phyloP scores from a whole-genome alignment of 148 eudicot species.

The Gaultheria prostrata region DNA sequence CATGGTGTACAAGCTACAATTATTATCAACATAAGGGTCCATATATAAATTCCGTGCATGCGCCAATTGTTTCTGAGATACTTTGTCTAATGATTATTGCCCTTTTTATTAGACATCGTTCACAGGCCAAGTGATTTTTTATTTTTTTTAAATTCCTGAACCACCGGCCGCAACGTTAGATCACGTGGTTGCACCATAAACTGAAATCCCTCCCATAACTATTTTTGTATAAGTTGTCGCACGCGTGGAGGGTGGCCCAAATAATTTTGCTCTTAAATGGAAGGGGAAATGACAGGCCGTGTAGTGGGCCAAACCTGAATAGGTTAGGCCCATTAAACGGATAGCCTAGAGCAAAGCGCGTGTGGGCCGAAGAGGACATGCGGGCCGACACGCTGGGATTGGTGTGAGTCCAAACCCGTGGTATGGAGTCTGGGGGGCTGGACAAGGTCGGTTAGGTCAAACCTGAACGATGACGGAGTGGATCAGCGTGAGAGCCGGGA shows the following conservation, averaged over 20 bases:
- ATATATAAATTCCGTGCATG: constrained; percentile 15
- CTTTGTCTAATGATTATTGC: neutral
- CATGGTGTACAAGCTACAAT: neutral
- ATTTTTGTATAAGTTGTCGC: neutral
- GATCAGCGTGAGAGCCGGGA: neutral
- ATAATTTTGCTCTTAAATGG: no score
- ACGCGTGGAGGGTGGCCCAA: neutral
- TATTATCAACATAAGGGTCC: constrained; percentile 23
- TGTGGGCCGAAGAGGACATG: no score
- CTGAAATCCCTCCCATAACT: neutral
- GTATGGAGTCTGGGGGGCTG: neutral
- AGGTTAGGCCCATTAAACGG: no score
- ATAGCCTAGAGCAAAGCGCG: no score
- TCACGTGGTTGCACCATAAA: no score
- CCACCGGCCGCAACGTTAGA: neutral
- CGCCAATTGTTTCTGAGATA: constrained; percentile 2
- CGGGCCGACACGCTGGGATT: no score
- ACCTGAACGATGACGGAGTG: neutral
- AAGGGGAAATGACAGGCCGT: no score
- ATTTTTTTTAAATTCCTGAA: neutral
- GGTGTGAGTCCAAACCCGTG: no score
- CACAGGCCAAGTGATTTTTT: neutral
- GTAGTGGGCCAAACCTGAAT: no score
- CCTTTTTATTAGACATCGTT: neutral
- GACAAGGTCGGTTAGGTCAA: neutral